Conservation (phyloP, 208 protist genomes). For the Endotrypanum monterogeii region DNA sequence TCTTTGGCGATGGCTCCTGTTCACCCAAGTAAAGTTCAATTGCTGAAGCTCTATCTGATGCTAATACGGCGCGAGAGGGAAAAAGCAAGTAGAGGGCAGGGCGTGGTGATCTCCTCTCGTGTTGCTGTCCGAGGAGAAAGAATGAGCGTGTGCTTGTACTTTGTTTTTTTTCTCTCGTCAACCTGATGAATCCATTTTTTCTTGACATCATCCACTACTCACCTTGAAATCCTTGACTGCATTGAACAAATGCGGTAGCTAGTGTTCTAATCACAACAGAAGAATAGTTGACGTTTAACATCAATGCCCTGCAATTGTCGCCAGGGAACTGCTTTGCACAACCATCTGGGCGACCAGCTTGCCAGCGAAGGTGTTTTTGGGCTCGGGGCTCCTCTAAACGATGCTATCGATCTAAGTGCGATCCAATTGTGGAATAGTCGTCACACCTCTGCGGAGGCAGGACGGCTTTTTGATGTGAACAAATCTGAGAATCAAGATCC, state of each 20-base stretch:
- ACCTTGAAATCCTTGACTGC: too few species aligned
- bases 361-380: slow-evolving; percentile 69
- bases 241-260: neutral
- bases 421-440: slow-evolving; percentile 80
- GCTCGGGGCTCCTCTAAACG: slow-evolving; percentile 69
- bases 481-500: slow-evolving; percentile 55
- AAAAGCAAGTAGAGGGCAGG: too few species aligned
- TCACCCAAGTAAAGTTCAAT: too few species aligned
- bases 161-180: too few species aligned
- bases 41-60: too few species aligned
- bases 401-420: slow-evolving; percentile 49
- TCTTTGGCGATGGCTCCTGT: too few species aligned
- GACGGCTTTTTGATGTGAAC: slow-evolving; percentile 58
- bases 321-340: slow-evolving; percentile 68
- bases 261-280: neutral
- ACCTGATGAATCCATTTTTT: too few species aligned
- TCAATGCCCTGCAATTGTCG: slow-evolving; percentile 88
- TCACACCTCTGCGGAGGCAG: slow-evolving; percentile 43
- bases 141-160: too few species aligned
- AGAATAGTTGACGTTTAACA: neutral
- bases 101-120: too few species aligned
- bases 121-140: too few species aligned
- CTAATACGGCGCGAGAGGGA: too few species aligned
- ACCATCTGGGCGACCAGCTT: slow-evolving; percentile 75
- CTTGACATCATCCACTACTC: neutral